Conservation (phyloP, 495 filamentous ascomycete genomes). For the Penicillium simplicissimum region DNA sequence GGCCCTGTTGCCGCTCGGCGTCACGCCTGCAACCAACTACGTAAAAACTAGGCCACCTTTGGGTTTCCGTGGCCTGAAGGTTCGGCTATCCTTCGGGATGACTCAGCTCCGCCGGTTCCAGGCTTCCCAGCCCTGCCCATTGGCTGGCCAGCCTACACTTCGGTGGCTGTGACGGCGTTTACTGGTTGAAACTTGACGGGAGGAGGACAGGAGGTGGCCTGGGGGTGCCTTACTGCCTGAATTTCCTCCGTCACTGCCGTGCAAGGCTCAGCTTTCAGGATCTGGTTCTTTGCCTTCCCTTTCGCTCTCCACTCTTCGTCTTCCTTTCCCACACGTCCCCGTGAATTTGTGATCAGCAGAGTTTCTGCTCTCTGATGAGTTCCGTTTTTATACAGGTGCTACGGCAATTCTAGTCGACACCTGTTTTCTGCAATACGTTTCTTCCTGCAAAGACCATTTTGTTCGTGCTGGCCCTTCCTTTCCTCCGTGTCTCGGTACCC, state of each 20-base stretch:
- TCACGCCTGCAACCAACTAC: not conserved
- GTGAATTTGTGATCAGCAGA: constrained; percentile 30
- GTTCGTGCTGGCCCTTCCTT: constrained; percentile 28
- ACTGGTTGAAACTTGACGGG: too few species aligned
- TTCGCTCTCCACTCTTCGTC: constrained; percentile 18
- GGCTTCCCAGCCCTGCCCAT: constrained; percentile 16
- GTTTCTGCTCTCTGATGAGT: constrained; percentile 50
- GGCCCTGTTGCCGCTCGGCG: constrained; percentile 5
- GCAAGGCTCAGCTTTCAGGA: constrained; percentile 11
- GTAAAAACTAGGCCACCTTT: not conserved
- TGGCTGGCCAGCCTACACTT: not conserved
- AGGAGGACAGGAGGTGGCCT: not conserved
- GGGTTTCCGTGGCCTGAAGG: not conserved
- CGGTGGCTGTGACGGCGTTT: too few species aligned
- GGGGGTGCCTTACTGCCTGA: constrained; percentile 2
- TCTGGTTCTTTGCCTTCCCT: constrained; percentile 20
- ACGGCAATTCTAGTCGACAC: constrained; percentile 51
- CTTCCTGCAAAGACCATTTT: constrained; percentile 11
- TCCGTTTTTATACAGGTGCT: constrained; percentile 45
- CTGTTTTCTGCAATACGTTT: constrained; percentile 32
- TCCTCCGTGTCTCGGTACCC: constrained; percentile 36
- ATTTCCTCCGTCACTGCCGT: constrained; percentile 23
- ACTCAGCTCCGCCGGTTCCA: constrained; percentile 33
- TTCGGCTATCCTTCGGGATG: constrained; percentile 29
- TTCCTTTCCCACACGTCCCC: constrained; percentile 15